These are phyloP conservation scores for Draba incana DNA, from an alignment of 345 rosid species.

Conservation along the genomic window DNA sequence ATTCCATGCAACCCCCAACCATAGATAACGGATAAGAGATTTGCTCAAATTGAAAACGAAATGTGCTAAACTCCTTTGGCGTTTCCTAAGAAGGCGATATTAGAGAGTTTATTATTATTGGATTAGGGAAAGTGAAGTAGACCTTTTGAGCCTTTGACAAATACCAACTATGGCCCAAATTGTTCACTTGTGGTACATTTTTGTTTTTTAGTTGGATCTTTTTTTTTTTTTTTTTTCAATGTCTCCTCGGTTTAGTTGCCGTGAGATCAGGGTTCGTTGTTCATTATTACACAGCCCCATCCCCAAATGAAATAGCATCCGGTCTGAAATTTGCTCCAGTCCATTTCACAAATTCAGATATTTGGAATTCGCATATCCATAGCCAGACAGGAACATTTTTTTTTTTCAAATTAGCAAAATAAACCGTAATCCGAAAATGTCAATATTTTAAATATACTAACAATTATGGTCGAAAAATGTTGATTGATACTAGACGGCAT, in stretches of 20 bases:
- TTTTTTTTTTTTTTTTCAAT: constrained; percentile 6
- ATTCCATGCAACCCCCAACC: constrained; percentile 29
- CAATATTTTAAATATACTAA: not conserved
- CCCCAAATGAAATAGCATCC: not conserved
- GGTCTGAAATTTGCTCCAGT: not conserved
- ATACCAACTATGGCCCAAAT: constrained; percentile 37
- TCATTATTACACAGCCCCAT: constrained; percentile 22
- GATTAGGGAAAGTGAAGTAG: constrained; percentile 27
- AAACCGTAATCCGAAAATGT: not conserved
- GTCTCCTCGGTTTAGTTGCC: constrained; percentile 27
- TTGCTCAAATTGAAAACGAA: constrained; percentile 18
- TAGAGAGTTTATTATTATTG: constrained; percentile 22
- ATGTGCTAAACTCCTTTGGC: constrained; percentile 30
- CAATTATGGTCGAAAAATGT: not conserved
- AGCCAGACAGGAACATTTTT: not conserved
- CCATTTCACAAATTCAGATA: not conserved
- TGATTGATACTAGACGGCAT: constrained; percentile 33
- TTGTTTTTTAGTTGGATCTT: constrained; percentile 23
- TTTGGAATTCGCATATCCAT: not conserved
- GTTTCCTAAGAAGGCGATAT: constrained; percentile 30
- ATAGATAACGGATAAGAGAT: constrained; percentile 35
- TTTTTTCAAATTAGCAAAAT: not conserved
- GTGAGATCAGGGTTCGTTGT: constrained; percentile 22
- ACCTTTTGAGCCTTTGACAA: constrained; percentile 38
- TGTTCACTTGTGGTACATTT: constrained; percentile 12